Evolutionary conservation across 257 asterid species (phyloP).

Genomic region (Fraxinus pennsylvanica): DNA sequence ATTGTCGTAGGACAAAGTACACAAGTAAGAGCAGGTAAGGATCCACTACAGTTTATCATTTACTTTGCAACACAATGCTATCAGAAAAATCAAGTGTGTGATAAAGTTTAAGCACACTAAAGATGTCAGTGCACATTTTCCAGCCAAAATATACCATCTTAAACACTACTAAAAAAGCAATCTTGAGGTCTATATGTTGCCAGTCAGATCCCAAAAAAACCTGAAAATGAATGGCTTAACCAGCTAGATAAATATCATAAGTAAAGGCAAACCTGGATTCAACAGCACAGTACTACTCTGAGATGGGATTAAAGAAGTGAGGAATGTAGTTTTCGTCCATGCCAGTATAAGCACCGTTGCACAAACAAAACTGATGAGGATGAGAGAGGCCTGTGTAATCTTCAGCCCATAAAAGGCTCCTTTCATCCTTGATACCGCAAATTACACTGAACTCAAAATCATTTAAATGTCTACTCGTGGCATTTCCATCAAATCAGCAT

Average conservation of each 20-base stretch:
- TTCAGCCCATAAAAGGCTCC: constrained; percentile 75
- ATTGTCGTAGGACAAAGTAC: constrained; percentile 24
- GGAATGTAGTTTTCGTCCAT: constrained; percentile 67
- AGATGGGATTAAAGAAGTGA: constrained; percentile 58
- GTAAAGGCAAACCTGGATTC: constrained; percentile 57
- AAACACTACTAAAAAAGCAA: constrained; percentile 1
- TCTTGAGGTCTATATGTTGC: constrained; percentile 2
- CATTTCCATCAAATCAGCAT: constrained; percentile 15
- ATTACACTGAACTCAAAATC: constrained; percentile 32
- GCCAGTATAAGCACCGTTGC: constrained; percentile 64
- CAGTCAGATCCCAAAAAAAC: constrained; percentile 5
- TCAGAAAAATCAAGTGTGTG: neutral
- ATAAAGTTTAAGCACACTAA: constrained; percentile 11
- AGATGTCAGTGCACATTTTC: neutral
- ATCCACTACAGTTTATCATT: constrained; percentile 11
- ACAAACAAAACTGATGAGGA: constrained; percentile 75
- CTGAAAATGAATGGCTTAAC: neutral
- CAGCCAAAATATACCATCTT: constrained; percentile 15
- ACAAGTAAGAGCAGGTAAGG: constrained; percentile 19
- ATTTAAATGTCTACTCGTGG: constrained; percentile 29
- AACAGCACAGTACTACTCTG: constrained; percentile 45
- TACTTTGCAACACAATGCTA: neutral
- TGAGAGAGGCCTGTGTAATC: constrained; percentile 73
- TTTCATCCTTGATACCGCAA: constrained; percentile 68
- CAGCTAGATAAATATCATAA: constrained; percentile 21